These are phyloP conservation scores for Liquidambar formosana DNA, from an alignment of 164 flowering plant species.

Conservation along the genomic window DNA sequence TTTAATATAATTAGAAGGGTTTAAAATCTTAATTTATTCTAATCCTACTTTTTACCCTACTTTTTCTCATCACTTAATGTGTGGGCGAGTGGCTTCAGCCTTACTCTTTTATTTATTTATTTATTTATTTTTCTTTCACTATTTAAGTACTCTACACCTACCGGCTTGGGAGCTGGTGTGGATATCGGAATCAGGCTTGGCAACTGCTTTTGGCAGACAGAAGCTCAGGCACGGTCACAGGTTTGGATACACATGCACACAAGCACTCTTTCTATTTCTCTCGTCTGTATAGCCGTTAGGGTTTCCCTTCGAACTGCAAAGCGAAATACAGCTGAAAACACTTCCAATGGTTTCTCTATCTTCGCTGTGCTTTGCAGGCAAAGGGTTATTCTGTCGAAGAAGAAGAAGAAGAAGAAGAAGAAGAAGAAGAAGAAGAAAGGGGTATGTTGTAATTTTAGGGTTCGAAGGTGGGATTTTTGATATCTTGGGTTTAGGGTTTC, in stretches of 20 bases:
- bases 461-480: neutral
- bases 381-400: neutral
- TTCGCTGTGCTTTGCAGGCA: neutral
- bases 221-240: conserved; percentile 48
- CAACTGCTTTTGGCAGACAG: conserved; percentile 14
- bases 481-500: conserved; percentile 15
- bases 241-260: conserved; percentile 20
- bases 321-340: neutral
- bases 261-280: conserved; percentile 1
- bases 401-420: conserved; percentile 17
- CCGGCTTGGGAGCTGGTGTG: conserved; percentile 23
- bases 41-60: too few relatives aligned
- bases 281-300: conserved; percentile 14
- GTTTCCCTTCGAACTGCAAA: neutral
- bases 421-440: conserved; percentile 14
- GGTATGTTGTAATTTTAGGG: neutral
- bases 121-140: too few relatives aligned
- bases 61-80: too few relatives aligned
- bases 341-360: neutral
- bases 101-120: too few relatives aligned
- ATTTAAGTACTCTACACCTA: neutral
- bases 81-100: too few relatives aligned
- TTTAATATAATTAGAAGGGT: too few relatives aligned
- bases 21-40: too few relatives aligned
- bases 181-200: conserved; percentile 48